Evolutionary conservation across 768 basidiomycete species (phyloP), one percentile per base, ranked within the genome.

Genomic region (Hypholoma sublateritium): DNA sequence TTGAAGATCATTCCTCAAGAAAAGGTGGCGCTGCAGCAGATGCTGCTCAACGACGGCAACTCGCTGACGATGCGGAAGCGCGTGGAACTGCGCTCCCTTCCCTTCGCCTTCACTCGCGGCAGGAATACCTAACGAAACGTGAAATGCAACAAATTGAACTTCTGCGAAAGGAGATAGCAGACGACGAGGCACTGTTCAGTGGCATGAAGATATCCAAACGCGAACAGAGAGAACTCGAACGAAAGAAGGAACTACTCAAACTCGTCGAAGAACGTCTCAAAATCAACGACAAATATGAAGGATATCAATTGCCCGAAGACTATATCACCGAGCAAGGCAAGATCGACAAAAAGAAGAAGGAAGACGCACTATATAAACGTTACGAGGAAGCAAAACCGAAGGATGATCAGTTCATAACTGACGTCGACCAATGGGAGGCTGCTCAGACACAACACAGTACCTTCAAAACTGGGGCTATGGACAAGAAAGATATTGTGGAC

Each of bases 321-420:
- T 99, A 99, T 69, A 82, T 98, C 64, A 99, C 97, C 0, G 96
- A 96, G 66, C 95, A 98, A 70, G 97, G 97, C 25, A 97, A 95
- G 74, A 94, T 99, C 58, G 95, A 98, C 81, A 89, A 86, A 74
- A 95, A 97, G 79, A 93, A 92, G 74, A 95, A 97, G 68, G 85
- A 94, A 69, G 89, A 89, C 61, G 95, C 90, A 0, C 72, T 99
- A 50, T 98, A 97, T 70, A 83, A 90, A 64, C 93, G 97, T 37
- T 98, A 99, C 67, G 92, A 97, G 66, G 97, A 99, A 51, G 89
- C 89, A 8, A 91, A 89, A 68, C 88, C 86, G 0, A 91, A 93
- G 69, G 93, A 93, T 59, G 94, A 94, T 69, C 89, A 95, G 64
- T 98, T 98, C 69, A 86, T 93, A 2, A 98, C 96, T 1, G 97